phyloP scores from a whole-genome alignment of 2,329 filamentous ascomycete species.

The Fusarium sp. region DNA sequence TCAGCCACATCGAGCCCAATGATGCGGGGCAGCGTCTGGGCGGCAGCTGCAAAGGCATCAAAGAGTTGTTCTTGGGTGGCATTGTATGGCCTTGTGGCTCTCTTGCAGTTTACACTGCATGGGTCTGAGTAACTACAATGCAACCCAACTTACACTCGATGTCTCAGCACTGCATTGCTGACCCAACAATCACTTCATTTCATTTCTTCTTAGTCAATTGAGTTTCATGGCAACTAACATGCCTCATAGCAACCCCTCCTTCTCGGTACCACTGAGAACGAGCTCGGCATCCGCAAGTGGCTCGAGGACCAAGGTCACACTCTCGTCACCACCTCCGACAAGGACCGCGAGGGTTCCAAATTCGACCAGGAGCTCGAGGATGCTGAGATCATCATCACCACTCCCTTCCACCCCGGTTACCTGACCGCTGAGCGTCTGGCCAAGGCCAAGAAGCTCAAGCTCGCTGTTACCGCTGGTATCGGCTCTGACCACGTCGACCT shows the following conservation, averaged over 20 bases:
- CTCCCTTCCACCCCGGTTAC: slow-evolving; percentile 98
- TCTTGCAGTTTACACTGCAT: slow-evolving; percentile 34
- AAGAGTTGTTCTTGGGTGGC: slow-evolving; percentile 22
- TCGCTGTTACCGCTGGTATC: slow-evolving; percentile 96
- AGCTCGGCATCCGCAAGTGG: slow-evolving; percentile 97
- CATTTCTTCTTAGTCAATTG: slow-evolving; percentile 26
- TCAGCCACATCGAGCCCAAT: slow-evolving; percentile 44
- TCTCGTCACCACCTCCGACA: slow-evolving; percentile 96
- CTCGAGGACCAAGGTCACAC: slow-evolving; percentile 97
- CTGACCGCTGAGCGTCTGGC: slow-evolving; percentile 95
- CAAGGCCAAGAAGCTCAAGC: slow-evolving; percentile 99
- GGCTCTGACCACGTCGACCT: slow-evolving; percentile 99
- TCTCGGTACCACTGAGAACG: slow-evolving; percentile 97
- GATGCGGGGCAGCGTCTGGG: slow-evolving; percentile 45
- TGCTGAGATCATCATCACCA: slow-evolving; percentile 99
- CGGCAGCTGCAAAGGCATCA: slow-evolving; percentile 18
- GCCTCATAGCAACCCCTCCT: slow-evolving; percentile 77
- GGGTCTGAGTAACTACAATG: slow-evolving; percentile 21
- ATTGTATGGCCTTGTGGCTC: slow-evolving; percentile 24
- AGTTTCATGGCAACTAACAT: slow-evolving; percentile 37
- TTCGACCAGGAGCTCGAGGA: slow-evolving; percentile 98
- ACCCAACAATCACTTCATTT: slow-evolving; percentile 11
- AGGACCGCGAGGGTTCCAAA: slow-evolving; percentile 92
- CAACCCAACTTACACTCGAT: slow-evolving; percentile 33
- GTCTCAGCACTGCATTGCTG: slow-evolving; percentile 21